Evolutionary conservation across 1,284 basidiomycete genomes (phyloP).

Genomic region (Fomitopsis palustris): DNA sequence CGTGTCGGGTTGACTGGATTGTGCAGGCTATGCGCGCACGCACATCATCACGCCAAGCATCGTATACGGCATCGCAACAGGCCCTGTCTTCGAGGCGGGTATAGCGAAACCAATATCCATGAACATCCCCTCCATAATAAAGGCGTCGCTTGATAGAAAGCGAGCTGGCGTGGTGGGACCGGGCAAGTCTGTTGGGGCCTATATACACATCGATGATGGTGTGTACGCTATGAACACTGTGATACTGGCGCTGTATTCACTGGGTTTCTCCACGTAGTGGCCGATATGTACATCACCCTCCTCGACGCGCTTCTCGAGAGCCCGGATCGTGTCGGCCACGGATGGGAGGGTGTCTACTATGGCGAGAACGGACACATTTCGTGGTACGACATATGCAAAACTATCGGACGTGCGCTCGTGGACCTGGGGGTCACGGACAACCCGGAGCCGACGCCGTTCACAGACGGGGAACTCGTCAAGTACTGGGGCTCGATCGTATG

Average conservation of each 20-base stretch:
- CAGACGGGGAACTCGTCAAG: slow-evolving; percentile 27
- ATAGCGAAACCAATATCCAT: slow-evolving; percentile 43
- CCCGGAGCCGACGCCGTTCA: slow-evolving; percentile 27
- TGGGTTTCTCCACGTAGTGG: slow-evolving; percentile 7
- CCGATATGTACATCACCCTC: slow-evolving; percentile 18
- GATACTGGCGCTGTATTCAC: background rate
- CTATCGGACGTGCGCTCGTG: slow-evolving; percentile 32
- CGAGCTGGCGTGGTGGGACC: slow-evolving; percentile 26
- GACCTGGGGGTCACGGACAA: slow-evolving; percentile 22
- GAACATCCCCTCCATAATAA: slow-evolving; percentile 40
- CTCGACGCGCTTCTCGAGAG: slow-evolving; percentile 10
- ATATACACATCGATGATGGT: slow-evolving; percentile 45
- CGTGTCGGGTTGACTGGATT: background rate
- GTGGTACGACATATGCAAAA: slow-evolving; percentile 32
- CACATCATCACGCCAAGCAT: slow-evolving; percentile 46
- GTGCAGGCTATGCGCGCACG: slow-evolving; percentile 37
- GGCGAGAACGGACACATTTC: slow-evolving; percentile 42
- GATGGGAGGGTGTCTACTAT: slow-evolving; percentile 44
- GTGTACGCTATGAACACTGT: background rate
- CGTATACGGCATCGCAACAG: slow-evolving; percentile 44
- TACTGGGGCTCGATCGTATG: slow-evolving; percentile 15
- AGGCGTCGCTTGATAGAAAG: slow-evolving; percentile 29
- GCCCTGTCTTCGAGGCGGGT: slow-evolving; percentile 41
- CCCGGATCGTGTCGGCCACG: slow-evolving; percentile 27
- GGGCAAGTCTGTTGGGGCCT: slow-evolving; percentile 40